Evolutionary conservation across 305 asterid genomes (phyloP), one percentile per base, ranked within the genome.

Genomic region (Solanum aculeatissimum): DNA sequence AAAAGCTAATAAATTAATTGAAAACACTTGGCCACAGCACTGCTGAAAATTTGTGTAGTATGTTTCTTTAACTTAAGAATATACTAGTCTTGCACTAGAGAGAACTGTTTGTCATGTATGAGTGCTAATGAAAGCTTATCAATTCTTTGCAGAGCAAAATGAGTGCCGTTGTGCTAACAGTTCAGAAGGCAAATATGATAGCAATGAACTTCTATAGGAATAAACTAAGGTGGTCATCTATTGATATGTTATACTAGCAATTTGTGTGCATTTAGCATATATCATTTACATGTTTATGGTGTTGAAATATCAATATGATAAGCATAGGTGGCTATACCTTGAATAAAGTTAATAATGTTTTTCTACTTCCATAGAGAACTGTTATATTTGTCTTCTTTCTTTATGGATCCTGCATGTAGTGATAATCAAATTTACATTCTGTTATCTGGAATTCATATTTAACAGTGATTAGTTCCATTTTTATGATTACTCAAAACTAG

Each of bases 141-240:
- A 42, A 42, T 54, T 32, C 62, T 77, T 89, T 88, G 77, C 93
- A 96, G 98, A 90, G 84, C 69, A 87, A 84, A 89, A 92, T 97
- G 99, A 90, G 92, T 55, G 98, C 98, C 80, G 96, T 97, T 85
- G 88, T 94, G 90, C 92, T 97, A 54, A 97, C 99, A 29, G 98
- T 97, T 83, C 99, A 97, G 86, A 95, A 85, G 88, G 91, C 93
- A 86, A 97, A 97, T 85, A 55, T 13, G 32, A 80, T 29, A n/a
- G 99, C 98, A 25, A 92, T 94, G 93, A 88, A 91, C 83, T 97
- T 95, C 82, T 97, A 97, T 83, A 88, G 85, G 71, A 80, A 49
- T 77, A 95, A 92, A 87, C 97, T 94, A 68, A 81, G 95, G 98
- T 93, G 87, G n/a, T n/a, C n/a, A 42, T 66, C 58, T 54, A 51